These are phyloP conservation scores for Aspergillus tubingensis DNA, from an alignment of 2,329 filamentous ascomycete species.

Conservation along the genomic window DNA sequence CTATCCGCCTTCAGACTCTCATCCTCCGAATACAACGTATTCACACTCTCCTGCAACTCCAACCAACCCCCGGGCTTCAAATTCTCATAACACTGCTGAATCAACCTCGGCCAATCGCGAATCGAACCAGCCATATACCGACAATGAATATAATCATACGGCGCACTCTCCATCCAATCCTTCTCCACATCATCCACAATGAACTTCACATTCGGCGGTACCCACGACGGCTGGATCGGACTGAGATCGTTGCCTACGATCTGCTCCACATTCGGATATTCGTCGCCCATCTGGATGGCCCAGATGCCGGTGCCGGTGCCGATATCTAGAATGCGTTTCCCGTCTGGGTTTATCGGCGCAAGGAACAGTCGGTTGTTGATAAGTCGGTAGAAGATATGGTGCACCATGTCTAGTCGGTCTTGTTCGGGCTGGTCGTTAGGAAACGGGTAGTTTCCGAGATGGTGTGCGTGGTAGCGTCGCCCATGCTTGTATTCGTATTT, in stretches of 20 bases:
- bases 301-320: constrained; percentile 42
- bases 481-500: constrained; percentile 24
- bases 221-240: constrained; percentile 43
- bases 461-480: constrained; percentile 32
- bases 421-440: constrained; percentile 41
- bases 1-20: constrained; percentile 12
- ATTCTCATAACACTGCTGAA: constrained; percentile 17
- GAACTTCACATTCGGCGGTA: constrained; percentile 39
- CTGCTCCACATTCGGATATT: constrained; percentile 37
- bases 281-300: constrained; percentile 40
- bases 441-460: constrained; percentile 33
- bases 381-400: constrained; percentile 40
- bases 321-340: constrained; percentile 40
- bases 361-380: constrained; percentile 39
- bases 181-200: constrained; percentile 37
- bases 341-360: constrained; percentile 36
- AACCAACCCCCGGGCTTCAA: constrained; percentile 20
- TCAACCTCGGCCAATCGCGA: constrained; percentile 28
- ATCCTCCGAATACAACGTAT: constrained; percentile 18
- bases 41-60: constrained; percentile 19
- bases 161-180: constrained; percentile 29
- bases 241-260: constrained; percentile 52
- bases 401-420: constrained; percentile 39
- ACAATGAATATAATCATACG: constrained; percentile 38
- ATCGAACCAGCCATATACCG: constrained; percentile 37